A percentile compares a stretch with the other conserved stretches of the same genome.
Conservation (phyloP, 495 filamentous ascomycete genomes). For the Corynascus novoguineensis region DNA sequence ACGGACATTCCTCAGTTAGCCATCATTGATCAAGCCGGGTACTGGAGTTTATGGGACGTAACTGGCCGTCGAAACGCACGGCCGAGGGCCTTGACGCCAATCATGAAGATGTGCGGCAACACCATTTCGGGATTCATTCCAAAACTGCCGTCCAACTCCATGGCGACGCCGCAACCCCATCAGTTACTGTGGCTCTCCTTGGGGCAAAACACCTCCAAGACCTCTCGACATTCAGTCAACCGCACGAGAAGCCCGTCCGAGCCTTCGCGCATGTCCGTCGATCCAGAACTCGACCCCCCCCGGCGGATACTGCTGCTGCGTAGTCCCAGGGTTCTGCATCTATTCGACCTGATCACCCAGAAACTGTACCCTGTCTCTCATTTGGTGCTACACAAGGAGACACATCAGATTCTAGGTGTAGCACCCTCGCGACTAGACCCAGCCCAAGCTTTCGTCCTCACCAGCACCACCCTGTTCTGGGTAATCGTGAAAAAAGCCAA, state of each 20-base stretch:
- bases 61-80: conserved; percentile 29
- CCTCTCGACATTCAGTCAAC: background rate
- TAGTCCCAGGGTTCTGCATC: conserved; percentile 15
- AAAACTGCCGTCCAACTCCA: conserved; percentile 11
- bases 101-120: conserved; percentile 28
- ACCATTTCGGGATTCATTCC: conserved; percentile 17
- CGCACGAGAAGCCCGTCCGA: background rate
- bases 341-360: conserved; percentile 18
- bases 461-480: conserved; percentile 40
- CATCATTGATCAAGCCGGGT: conserved; percentile 64
- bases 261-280: background rate
- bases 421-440: conserved; percentile 41
- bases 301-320: conserved; percentile 20
- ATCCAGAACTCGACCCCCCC: background rate
- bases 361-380: conserved; percentile 11
- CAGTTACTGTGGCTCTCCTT: conserved; percentile 19
- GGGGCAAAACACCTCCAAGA: background rate
- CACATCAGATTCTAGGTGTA: conserved; percentile 49
- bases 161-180: conserved; percentile 9
- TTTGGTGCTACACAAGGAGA: conserved; percentile 9
- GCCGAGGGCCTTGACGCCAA: conserved; percentile 26
- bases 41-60: conserved; percentile 75
- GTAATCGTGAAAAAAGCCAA: conserved; percentile 15
- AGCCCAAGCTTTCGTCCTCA: conserved; percentile 53
- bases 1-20: conserved; percentile 51